Conservation (phyloP, 2,329 filamentous ascomycete species). For the Trichoderma hamatum region DNA sequence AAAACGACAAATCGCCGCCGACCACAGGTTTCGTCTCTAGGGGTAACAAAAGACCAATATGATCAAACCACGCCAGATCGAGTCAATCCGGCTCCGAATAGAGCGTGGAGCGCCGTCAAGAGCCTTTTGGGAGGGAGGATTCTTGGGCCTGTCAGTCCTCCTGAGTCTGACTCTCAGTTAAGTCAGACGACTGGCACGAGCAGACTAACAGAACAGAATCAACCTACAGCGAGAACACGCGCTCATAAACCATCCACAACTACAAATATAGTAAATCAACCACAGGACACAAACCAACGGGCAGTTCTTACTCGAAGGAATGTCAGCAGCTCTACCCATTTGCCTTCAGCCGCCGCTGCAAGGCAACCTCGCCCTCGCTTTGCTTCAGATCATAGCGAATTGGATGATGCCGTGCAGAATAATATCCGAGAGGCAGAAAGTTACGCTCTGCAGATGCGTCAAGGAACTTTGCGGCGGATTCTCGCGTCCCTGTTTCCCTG, state of each 20-base stretch:
- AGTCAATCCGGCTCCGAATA: background rate
- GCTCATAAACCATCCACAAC: background rate
- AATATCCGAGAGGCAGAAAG: constrained; percentile 31
- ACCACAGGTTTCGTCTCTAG: background rate
- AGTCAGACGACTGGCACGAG: background rate
- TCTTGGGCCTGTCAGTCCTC: constrained; percentile 19
- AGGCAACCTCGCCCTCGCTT: background rate
- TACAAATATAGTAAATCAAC: background rate
- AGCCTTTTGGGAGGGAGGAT: background rate
- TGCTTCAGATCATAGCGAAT: constrained; percentile 31
- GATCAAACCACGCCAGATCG: background rate
- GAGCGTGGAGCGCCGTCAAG: constrained; percentile 18
- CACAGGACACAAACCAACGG: background rate
- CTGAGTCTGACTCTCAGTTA: constrained; percentile 23
- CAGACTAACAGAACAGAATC: background rate
- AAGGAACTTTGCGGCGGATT: constrained; percentile 29
- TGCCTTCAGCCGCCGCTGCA: background rate
- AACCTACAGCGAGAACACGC: background rate
- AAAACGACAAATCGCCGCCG: background rate
- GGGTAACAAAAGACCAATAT: background rate
- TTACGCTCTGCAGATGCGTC: constrained; percentile 19
- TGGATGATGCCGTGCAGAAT: constrained; percentile 33
- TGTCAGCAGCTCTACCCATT: background rate
- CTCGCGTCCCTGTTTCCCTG: constrained; percentile 29
- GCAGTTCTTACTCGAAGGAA: background rate